Evolutionary conservation across 371 early-diverging fungal genomes (phyloP).

Genomic region (Haplosporangium sp.): DNA sequence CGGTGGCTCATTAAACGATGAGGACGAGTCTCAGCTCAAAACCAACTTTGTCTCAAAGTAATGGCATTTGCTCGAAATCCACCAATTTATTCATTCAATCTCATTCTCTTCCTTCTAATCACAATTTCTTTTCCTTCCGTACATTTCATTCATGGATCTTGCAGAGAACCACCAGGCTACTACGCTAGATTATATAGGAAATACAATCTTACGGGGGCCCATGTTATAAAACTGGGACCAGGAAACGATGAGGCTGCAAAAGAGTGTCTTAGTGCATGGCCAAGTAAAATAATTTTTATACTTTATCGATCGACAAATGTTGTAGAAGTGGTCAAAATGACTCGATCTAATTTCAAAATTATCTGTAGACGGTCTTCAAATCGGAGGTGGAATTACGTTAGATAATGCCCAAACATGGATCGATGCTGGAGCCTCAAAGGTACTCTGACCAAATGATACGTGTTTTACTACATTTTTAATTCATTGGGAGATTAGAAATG

Average conservation of each 20-base stretch:
- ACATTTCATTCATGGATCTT: conserved; percentile 9
- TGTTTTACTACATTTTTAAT: too few species aligned
- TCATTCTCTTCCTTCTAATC: background rate
- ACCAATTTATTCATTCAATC: background rate
- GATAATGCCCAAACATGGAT: conserved; percentile 93
- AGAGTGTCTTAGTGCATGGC: conserved; percentile 89
- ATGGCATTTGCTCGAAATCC: background rate
- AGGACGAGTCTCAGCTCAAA: conserved; percentile 69
- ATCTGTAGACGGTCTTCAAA: conserved; percentile 75
- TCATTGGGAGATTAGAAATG: background rate
- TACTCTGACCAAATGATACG: conserved; percentile 21
- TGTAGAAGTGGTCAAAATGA: background rate
- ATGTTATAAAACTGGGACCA: conserved; percentile 95
- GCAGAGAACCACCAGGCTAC: conserved; percentile 79
- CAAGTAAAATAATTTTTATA: conserved; percentile 56
- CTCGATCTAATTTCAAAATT: background rate
- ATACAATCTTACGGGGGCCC: conserved; percentile 84
- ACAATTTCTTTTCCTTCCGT: background rate
- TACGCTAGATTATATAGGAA: conserved; percentile 86
- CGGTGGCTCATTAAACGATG: conserved; percentile 88
- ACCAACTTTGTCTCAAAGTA: conserved; percentile 95
- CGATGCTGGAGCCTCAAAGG: conserved; percentile 86
- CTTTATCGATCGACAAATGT: too few species aligned
- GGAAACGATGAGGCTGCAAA: conserved; percentile 89
- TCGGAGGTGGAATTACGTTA: conserved; percentile 94